These are phyloP conservation scores for Ophiocordyceps camponoti-saundersi DNA, from an alignment of 2,329 filamentous ascomycete genomes.

Conservation along the genomic window DNA sequence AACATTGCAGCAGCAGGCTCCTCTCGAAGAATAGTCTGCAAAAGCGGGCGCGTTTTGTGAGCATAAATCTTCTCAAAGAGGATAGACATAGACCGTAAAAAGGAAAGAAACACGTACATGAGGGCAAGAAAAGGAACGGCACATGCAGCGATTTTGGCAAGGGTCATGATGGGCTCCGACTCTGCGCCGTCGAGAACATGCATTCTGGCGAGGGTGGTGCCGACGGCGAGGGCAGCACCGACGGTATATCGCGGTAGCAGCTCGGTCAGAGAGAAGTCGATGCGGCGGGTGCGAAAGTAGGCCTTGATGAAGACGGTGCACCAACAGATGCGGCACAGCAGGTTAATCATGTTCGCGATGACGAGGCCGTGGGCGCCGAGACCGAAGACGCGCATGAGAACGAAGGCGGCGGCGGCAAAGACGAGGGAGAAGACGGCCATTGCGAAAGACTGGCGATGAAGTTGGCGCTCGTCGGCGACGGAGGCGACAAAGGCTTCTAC, in stretches of 20 bases:
- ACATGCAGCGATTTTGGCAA: constrained; percentile 30
- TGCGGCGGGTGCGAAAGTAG: constrained; percentile 38
- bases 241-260: constrained; percentile 13
- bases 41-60: not conserved
- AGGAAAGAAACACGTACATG: no score
- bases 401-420: constrained; percentile 59
- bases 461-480: constrained; percentile 57
- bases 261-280: constrained; percentile 9
- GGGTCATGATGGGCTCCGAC: constrained; percentile 11
- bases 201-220: constrained; percentile 10
- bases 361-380: constrained; percentile 71
- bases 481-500: constrained; percentile 86
- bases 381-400: constrained; percentile 52
- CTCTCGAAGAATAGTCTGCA: constrained; percentile 36
- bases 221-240: constrained; percentile 10
- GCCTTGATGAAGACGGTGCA: constrained; percentile 52
- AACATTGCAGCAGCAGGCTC: constrained; percentile 32
- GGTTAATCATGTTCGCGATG: constrained; percentile 76
- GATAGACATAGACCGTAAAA: no score
- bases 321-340: constrained; percentile 73
- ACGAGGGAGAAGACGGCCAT: constrained; percentile 68
- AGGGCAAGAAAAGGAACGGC: constrained; percentile 34
- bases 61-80: no score
- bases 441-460: constrained; percentile 63
- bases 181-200: constrained; percentile 8